Evolutionary conservation across 176 grass and related monocot species (phyloP), one percentile per base, ranked within the genome.

Genomic region (Avena sativa): DNA sequence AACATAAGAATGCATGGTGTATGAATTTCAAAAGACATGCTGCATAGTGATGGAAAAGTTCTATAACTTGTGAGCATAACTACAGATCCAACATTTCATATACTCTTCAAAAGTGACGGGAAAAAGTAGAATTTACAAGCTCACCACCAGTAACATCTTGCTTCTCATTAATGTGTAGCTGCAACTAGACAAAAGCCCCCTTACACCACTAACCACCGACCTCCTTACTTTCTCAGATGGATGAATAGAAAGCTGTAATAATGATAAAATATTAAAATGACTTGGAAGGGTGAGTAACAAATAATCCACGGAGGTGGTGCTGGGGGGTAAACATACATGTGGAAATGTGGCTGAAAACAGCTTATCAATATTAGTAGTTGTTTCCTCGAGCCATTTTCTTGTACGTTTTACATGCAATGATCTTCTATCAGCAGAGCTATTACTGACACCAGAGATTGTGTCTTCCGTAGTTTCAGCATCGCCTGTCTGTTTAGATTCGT

Each of bases 141-240:
- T 85, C 81, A 98, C 96, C 79, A 93, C 80, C 94, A 98, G 85
- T 88, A 98, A 77, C 78, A 88, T 82, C 79, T 98, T 98, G 93
- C 92, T 93, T 88, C 83, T 72, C 71, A 82, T 88, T 83, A 96
- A 69, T 71, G 92, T 91, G 65, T 43, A 82, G 64, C 82, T 67
- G 17, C 96, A 98, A 84, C 82, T 91, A 81, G 90, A 92, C 85
- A 98, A 83, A 55, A 98, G 87, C 53, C 84, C 90, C 85, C 77
- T 86, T 74, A 93, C 83, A 78, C 88, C 92, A 85, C 82, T 91
- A 82, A 91, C 90, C 68, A 96, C 50, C 7, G 93, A 81, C 80
- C 93, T 94, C 86, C 96, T 95, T 34, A 96, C 90, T 87, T 91
- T 98, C 84, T 94, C 96, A 36, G 96, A 93, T 88, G 90, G 86